phyloP scores from a whole-genome alignment of 2,329 filamentous ascomycete species.

The Pseudogymnoascus sp. region DNA sequence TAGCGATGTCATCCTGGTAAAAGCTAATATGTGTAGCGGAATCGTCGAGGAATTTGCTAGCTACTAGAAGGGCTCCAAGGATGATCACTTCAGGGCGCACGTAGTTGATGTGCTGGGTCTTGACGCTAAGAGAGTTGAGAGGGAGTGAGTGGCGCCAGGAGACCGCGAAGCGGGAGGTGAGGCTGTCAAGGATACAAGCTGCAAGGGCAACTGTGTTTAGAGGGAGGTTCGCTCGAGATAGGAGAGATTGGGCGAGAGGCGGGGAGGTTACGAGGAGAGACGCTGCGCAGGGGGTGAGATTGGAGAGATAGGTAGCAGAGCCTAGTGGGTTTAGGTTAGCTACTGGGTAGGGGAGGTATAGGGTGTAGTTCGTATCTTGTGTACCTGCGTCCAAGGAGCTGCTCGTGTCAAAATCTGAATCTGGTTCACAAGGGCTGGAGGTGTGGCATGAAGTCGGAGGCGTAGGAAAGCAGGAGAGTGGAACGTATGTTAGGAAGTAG shows the following conservation, averaged over 20 bases:
- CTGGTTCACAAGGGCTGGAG: constrained; percentile 13
- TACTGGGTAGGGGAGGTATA: constrained; percentile 8
- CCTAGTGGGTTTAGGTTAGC: constrained; percentile 33
- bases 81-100: constrained; percentile 56
- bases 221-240: constrained; percentile 48
- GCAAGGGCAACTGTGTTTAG: constrained; percentile 56
- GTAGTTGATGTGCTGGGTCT: constrained; percentile 48
- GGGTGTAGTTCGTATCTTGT: constrained; percentile 17
- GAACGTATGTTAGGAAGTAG: constrained; percentile 53
- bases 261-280: constrained; percentile 52
- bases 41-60: constrained; percentile 58
- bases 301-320: constrained; percentile 57
- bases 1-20: constrained; percentile 48
- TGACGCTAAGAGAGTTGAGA: constrained; percentile 24
- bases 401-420: constrained; percentile 15
- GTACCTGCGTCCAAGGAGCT: constrained; percentile 20
- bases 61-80: constrained; percentile 52
- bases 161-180: constrained; percentile 54
- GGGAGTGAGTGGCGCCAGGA: constrained; percentile 55
- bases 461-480: constrained; percentile 59
- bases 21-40: constrained; percentile 43
- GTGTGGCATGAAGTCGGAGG: constrained; percentile 45
- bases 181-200: constrained; percentile 58
- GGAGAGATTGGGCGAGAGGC: constrained; percentile 50
- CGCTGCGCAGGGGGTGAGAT: constrained; percentile 55